phyloP scores from a whole-genome alignment of 2,329 filamentous ascomycete species.

The Cladosporium sp. region DNA sequence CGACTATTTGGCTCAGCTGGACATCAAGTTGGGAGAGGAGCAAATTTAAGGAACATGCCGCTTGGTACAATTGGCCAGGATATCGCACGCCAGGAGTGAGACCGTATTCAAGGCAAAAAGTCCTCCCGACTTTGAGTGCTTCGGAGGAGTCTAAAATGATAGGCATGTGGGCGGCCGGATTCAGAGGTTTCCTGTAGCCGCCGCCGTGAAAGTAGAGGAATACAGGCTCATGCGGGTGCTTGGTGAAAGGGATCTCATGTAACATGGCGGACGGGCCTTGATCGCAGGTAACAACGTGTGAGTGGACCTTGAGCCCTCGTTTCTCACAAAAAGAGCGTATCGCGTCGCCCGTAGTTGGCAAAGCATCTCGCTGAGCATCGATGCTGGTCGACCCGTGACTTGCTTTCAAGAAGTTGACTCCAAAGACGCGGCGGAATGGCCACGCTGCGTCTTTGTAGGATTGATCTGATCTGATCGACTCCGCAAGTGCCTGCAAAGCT shows the following conservation, averaged over 20 bases:
- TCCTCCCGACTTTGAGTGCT: constrained; percentile 26
- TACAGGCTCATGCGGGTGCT: constrained; percentile 12
- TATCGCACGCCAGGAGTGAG: constrained; percentile 45
- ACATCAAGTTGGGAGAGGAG: constrained; percentile 26
- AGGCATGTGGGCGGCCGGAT: constrained; percentile 38
- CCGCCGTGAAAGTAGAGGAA: constrained; percentile 51
- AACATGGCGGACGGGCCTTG: not conserved
- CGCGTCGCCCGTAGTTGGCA: not conserved
- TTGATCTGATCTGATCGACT: not conserved
- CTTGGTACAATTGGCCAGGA: constrained; percentile 47
- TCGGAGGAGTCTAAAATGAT: constrained; percentile 39
- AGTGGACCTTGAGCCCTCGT: not conserved
- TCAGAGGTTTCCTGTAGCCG: constrained; percentile 49
- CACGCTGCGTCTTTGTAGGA: not conserved
- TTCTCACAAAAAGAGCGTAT: not conserved
- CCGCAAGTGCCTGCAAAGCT: not conserved
- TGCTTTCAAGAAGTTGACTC: not conserved
- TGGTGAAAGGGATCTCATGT: not conserved
- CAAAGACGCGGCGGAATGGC: not conserved
- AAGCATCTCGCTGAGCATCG: not conserved
- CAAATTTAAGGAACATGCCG: constrained; percentile 38
- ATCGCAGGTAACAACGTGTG: not conserved
- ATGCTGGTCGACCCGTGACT: not conserved
- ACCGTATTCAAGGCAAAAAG: constrained; percentile 51
- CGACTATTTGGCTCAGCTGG: constrained; percentile 35